Conservation (phyloP, 495 filamentous ascomycete genomes). For the Articulospora tetracladia region DNA sequence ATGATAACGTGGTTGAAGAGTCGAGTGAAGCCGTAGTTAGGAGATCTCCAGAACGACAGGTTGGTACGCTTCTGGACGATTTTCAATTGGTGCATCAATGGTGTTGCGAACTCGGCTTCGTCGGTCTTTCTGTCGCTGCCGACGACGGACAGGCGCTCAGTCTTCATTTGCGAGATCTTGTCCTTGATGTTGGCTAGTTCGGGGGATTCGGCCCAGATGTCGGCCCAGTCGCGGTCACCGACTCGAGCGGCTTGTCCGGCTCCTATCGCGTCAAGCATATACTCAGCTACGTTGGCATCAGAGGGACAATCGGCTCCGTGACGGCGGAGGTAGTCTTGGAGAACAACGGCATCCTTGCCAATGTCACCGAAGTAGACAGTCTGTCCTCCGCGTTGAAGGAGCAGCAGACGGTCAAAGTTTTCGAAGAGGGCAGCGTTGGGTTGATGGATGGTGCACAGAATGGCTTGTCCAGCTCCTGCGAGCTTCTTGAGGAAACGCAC, state of each 20-base stretch:
- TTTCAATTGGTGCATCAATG: slow-evolving; percentile 52
- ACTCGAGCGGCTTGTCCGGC: slow-evolving; percentile 68
- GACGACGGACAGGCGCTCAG: slow-evolving; percentile 48
- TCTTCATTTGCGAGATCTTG: slow-evolving; percentile 64
- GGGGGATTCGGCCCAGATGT: slow-evolving; percentile 69
- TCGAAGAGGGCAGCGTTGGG: slow-evolving; percentile 84
- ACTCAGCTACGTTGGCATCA: slow-evolving; percentile 67
- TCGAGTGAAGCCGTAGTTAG: slow-evolving; percentile 69
- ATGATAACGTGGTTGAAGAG: slow-evolving; percentile 82
- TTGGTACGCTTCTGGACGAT: slow-evolving; percentile 64
- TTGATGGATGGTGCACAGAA: slow-evolving; percentile 92
- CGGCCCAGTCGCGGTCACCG: slow-evolving; percentile 74
- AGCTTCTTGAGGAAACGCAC: slow-evolving; percentile 85
- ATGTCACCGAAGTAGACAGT: slow-evolving; percentile 74
- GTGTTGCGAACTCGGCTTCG: slow-evolving; percentile 61
- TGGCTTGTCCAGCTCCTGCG: slow-evolving; percentile 76
- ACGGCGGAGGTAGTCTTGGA: slow-evolving; percentile 63
- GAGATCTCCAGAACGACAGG: slow-evolving; percentile 66
- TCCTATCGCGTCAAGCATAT: slow-evolving; percentile 81
- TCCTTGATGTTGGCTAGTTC: slow-evolving; percentile 66
- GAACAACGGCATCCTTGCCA: slow-evolving; percentile 54
- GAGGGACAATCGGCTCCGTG: slow-evolving; percentile 59
- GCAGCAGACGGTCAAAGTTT: slow-evolving; percentile 66
- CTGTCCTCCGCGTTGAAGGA: slow-evolving; percentile 65
- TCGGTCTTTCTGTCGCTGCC: slow-evolving; percentile 60